A percentile compares a stretch with the other conserved stretches of the same genome.
Conservation (phyloP, 2,329 filamentous ascomycete genomes). For the Pyricularia grisea region DNA sequence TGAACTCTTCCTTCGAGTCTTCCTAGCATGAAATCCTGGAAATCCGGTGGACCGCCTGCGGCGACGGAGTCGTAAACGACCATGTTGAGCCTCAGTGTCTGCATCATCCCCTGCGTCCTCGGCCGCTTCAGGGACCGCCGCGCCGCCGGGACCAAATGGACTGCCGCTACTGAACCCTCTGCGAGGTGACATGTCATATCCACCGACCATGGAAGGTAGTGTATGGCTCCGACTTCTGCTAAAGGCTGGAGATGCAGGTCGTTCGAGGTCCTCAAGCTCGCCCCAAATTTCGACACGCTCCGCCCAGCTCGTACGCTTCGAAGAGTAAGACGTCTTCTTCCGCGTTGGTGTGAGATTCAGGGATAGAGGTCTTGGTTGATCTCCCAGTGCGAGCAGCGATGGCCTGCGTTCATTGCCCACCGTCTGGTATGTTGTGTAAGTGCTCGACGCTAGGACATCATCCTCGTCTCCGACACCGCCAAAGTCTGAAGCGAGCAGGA, state of each 20-base stretch:
- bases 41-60: conserved; percentile 53
- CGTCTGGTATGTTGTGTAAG: conserved; percentile 33
- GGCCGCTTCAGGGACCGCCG: neutral
- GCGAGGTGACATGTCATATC: conserved; percentile 18
- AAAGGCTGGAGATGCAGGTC: conserved; percentile 19
- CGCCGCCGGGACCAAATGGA: conserved; percentile 7
- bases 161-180: conserved; percentile 21
- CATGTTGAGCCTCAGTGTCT: neutral
- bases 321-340: conserved; percentile 23
- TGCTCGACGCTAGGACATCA: conserved; percentile 24
- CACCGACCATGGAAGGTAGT: conserved; percentile 26
- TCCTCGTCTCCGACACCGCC: conserved; percentile 31
- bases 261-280: conserved; percentile 68
- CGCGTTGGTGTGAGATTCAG: conserved; percentile 29
- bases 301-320: conserved; percentile 28
- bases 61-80: conserved; percentile 20
- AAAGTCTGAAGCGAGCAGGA: conserved; percentile 39
- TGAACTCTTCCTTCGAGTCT: conserved; percentile 26
- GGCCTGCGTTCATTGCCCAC: conserved; percentile 28
- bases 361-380: conserved; percentile 9
- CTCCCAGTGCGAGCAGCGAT: conserved; percentile 10
- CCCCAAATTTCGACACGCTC: conserved; percentile 80
- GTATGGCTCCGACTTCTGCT: conserved; percentile 38
- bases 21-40: conserved; percentile 48
- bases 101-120: neutral